Percentiles rank a stretch among this genome's conserved stretches.
Evolutionary conservation across 2,329 filamentous ascomycete species (phyloP).

Genomic region (Sporothrix globosa): DNA sequence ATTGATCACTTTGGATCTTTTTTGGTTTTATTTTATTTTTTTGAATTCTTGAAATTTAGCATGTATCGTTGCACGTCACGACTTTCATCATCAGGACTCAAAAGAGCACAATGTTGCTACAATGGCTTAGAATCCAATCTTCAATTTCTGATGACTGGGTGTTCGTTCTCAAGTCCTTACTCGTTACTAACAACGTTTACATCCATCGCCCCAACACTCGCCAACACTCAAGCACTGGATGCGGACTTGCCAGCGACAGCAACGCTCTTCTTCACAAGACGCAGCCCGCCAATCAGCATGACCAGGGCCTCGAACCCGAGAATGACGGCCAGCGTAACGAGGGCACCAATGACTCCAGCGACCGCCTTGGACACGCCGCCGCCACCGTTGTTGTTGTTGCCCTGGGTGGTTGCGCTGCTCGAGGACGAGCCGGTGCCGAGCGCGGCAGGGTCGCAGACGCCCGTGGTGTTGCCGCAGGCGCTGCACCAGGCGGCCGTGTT

Average conservation of each 20-base stretch:
- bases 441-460: slow-evolving; percentile 58
- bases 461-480: slow-evolving; percentile 72
- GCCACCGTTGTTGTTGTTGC: slow-evolving; percentile 36
- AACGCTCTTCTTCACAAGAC: slow-evolving; percentile 51
- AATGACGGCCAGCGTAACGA: slow-evolving; percentile 61
- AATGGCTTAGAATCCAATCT: not conserved
- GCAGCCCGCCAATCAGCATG: slow-evolving; percentile 50
- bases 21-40: not conserved
- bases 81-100: not conserved
- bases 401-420: slow-evolving; percentile 34
- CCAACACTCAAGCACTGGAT: not conserved
- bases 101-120: not conserved
- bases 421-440: slow-evolving; percentile 38
- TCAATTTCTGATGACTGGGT: too few relatives aligned
- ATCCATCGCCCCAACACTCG: too few relatives aligned
- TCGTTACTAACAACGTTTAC: too few relatives aligned
- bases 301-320: slow-evolving; percentile 51
- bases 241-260: slow-evolving; percentile 33
- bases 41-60: not conserved
- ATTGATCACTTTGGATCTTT: not conserved
- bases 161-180: too few relatives aligned
- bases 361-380: slow-evolving; percentile 66
- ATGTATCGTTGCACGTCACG: not conserved
- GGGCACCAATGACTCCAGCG: slow-evolving; percentile 80
- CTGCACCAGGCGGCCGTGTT: slow-evolving; percentile 71